These are phyloP conservation scores for Neocallimastix lanati DNA, from an alignment of 192 early-diverging fungal species.

Conservation along the genomic window DNA sequence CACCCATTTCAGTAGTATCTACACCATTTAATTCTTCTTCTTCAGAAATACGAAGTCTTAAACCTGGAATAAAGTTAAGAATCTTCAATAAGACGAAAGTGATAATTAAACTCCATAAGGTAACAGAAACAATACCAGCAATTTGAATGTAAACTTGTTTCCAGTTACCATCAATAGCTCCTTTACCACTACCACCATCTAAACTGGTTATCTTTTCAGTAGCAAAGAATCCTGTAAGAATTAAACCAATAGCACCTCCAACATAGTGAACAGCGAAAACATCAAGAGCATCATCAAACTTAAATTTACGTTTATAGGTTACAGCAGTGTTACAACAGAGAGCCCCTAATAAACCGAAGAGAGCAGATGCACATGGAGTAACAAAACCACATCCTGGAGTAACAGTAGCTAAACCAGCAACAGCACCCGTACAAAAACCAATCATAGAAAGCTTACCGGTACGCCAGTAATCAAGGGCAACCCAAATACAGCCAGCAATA, in stretches of 20 bases:
- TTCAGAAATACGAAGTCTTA: conserved; percentile 1
- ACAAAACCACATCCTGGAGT: conserved; percentile 5
- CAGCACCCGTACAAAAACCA: background rate
- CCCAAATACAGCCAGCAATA: conserved; percentile 2
- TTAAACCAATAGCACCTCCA: conserved; percentile 1
- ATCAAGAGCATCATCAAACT: conserved; percentile 5
- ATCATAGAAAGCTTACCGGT: background rate
- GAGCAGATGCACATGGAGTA: background rate
- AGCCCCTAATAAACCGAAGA: conserved; percentile 1
- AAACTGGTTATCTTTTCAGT: conserved; percentile 3
- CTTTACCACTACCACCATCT: conserved; percentile 1
- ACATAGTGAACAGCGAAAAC: conserved; percentile 4
- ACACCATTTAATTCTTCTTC: conserved; percentile 3
- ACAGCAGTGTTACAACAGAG: conserved; percentile 5
- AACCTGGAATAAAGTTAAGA: conserved; percentile 3
- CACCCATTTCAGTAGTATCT: conserved; percentile 4
- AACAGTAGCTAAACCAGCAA: conserved; percentile 5
- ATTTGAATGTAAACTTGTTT: conserved; percentile 1
- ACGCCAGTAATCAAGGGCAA: background rate
- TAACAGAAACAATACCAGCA: conserved; percentile 3
- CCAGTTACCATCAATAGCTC: conserved; percentile 5
- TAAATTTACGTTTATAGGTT: background rate
- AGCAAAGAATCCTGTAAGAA: conserved; percentile 5
- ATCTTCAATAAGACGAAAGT: conserved; percentile 2
- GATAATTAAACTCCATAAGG: conserved; percentile 1